Evolutionary conservation across 225 moss, liverwort and hornwort genomes (phyloP).

Genomic region (Rhytidiadelphus loreus): DNA sequence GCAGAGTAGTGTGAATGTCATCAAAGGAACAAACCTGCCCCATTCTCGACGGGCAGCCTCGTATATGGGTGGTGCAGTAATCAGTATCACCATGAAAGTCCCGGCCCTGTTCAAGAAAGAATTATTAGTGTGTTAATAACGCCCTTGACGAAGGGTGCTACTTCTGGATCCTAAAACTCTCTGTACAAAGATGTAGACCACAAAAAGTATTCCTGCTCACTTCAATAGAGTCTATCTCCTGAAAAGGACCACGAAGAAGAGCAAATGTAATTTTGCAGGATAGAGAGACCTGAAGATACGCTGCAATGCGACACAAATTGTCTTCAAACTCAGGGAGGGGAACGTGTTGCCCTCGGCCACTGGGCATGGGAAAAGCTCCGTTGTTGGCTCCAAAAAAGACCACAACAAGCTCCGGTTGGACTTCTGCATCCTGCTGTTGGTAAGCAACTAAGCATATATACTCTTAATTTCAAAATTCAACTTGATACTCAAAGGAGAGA

Average conservation of each 20-base stretch:
- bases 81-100: slow-evolving; percentile 74
- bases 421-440: background rate
- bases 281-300: background rate
- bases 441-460: no score
- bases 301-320: background rate
- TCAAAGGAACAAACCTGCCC: slow-evolving; percentile 22
- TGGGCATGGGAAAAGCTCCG: slow-evolving; percentile 58
- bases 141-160: background rate
- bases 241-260: background rate
- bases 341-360: slow-evolving; percentile 59
- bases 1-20: background rate
- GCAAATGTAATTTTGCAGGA: background rate
- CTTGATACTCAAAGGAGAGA: background rate
- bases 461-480: background rate
- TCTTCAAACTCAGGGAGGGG: slow-evolving; percentile 9
- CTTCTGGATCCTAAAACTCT: background rate
- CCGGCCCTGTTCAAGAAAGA: slow-evolving; percentile 32
- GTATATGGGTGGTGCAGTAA: slow-evolving; percentile 70
- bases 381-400: slow-evolving; percentile 90
- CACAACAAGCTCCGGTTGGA: slow-evolving; percentile 31
- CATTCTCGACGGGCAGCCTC: slow-evolving; percentile 31
- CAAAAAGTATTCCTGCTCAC: background rate
- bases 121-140: background rate
- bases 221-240: background rate
- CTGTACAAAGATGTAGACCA: background rate